Percentiles rank a stretch among this genome's conserved stretches.
These are phyloP conservation scores for Cryptococcus amylolentus DNA, from an alignment of 1,284 basidiomycete species.

Conservation along the genomic window DNA sequence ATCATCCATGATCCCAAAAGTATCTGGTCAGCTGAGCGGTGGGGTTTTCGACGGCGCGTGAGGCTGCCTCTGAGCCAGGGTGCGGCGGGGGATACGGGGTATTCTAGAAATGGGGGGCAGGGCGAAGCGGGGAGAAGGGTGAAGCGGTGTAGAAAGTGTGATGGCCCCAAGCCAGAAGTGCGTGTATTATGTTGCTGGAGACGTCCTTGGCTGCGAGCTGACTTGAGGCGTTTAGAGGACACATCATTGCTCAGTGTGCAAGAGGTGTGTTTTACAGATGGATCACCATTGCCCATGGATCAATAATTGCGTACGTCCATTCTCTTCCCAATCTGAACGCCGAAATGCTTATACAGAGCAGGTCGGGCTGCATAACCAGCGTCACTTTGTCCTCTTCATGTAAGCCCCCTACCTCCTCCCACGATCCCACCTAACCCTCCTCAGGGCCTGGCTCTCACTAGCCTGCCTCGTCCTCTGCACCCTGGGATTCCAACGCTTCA, in stretches of 20 bases:
- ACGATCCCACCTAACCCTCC: conserved; percentile 1
- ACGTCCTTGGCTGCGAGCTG: neutral
- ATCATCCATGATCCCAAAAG: conserved; percentile 19
- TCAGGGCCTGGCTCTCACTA: conserved; percentile 69
- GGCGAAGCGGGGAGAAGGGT: conserved; percentile 28
- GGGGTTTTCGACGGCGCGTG: conserved; percentile 20
- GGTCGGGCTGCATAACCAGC: conserved; percentile 88
- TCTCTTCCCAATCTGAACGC: neutral
- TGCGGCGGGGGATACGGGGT: conserved; percentile 7
- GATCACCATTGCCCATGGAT: conserved; percentile 95
- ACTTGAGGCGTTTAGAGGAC: conserved; percentile 61
- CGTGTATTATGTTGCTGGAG: conserved; percentile 32
- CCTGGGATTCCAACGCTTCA: conserved; percentile 56
- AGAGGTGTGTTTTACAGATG: conserved; percentile 85
- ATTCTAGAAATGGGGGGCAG: neutral
- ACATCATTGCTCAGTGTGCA: conserved; percentile 93
- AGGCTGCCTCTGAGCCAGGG: conserved; percentile 12
- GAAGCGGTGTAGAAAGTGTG: conserved; percentile 67
- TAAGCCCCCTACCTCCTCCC: conserved; percentile 43
- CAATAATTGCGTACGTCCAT: conserved; percentile 70
- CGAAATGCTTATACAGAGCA: conserved; percentile 13
- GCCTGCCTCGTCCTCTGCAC: conserved; percentile 59
- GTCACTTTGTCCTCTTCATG: conserved; percentile 96
- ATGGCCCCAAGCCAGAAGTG: conserved; percentile 75
- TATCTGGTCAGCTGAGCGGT: conserved; percentile 30